A percentile compares a stretch with the other conserved stretches of the same genome.
phyloP scores from a whole-genome alignment of 805 yeast genomes.

The Clavispora asparagi region DNA sequence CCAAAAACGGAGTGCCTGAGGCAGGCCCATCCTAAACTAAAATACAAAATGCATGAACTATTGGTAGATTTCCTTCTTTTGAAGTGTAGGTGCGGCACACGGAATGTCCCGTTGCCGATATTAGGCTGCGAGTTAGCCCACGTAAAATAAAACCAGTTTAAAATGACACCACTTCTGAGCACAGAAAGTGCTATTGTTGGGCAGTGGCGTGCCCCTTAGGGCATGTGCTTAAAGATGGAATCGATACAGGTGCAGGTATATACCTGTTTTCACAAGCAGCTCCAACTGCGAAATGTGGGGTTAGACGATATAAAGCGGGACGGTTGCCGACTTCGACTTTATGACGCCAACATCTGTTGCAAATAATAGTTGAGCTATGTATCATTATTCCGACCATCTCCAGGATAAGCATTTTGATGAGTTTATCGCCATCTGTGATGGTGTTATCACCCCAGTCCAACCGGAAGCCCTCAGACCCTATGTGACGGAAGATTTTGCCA shows the following conservation, averaged over 20 bases:
- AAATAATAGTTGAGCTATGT: not conserved
- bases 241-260: not conserved
- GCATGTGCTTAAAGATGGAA: not conserved
- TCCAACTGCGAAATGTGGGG: conserved; percentile 3
- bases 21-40: not conserved
- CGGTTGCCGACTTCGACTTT: not conserved
- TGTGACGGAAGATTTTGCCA: conserved; percentile 22
- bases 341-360: too few species aligned
- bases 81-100: too few species aligned
- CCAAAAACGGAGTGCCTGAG: not conserved
- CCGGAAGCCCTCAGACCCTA: conserved; percentile 22
- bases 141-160: too few species aligned
- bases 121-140: too few species aligned
- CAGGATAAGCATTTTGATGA: conserved; percentile 22
- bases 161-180: not conserved
- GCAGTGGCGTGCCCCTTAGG: not conserved
- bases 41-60: not conserved
- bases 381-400: conserved; percentile 6
- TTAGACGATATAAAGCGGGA: not conserved
- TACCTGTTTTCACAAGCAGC: conserved; percentile 1
- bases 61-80: not conserved
- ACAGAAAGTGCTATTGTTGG: not conserved
- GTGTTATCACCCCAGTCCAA: conserved; percentile 26
- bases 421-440: conserved; percentile 29
- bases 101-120: too few species aligned